Percentiles rank a stretch among this genome's conserved stretches.
phyloP scores from a whole-genome alignment of 2,329 filamentous ascomycete genomes.

The Trichophyton rubrum region DNA sequence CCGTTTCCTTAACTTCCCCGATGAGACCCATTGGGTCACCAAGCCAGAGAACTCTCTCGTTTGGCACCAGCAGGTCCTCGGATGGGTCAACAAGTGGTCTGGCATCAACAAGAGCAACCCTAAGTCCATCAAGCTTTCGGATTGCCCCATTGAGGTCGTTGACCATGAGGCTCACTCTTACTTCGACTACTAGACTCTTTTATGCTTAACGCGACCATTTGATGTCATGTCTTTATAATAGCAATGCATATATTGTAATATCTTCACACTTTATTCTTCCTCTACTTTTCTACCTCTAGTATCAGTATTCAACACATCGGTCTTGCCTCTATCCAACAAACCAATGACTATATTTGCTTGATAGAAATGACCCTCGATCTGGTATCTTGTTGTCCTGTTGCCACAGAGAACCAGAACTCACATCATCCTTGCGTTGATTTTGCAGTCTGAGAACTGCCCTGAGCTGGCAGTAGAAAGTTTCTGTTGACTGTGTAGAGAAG shows the following conservation, averaged over 20 bases:
- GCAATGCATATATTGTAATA: slow-evolving; percentile 4
- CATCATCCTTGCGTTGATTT: no score
- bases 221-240: slow-evolving; percentile 2
- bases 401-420: no score
- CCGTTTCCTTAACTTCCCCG: slow-evolving; percentile 65
- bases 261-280: background rate
- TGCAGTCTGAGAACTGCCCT: no score
- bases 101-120: slow-evolving; percentile 22
- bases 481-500: no score
- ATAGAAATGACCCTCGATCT: no score
- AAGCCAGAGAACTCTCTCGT: slow-evolving; percentile 80
- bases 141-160: slow-evolving; percentile 25
- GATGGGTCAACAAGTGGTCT: slow-evolving; percentile 51
- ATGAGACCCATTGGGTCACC: slow-evolving; percentile 59
- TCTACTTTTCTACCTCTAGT: no score
- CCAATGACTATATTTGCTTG: no score
- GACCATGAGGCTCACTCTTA: slow-evolving; percentile 9
- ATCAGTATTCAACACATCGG: no score
- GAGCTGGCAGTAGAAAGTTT: no score
- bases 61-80: slow-evolving; percentile 73
- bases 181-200: background rate
- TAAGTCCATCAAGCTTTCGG: slow-evolving; percentile 22
- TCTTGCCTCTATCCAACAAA: no score
- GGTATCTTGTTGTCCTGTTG: no score
- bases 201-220: background rate